Percentiles rank a stretch among this genome's conserved stretches.
Evolutionary conservation across 805 yeast species (phyloP).

Genomic region (Wickerhamiella lipophila): DNA sequence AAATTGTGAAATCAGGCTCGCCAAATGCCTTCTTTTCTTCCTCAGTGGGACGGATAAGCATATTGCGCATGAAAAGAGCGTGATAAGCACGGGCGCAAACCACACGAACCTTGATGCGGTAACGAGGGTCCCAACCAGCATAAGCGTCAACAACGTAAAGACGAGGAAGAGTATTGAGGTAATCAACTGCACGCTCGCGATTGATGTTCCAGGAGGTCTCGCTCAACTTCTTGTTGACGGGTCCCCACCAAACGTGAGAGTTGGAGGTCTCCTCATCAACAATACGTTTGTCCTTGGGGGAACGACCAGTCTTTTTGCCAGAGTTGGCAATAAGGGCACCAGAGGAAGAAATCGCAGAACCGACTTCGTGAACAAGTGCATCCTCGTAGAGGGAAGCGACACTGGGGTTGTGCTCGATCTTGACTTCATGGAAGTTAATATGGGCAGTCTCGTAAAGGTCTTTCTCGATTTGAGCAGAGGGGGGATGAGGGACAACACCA

Average conservation of each 20-base stretch:
- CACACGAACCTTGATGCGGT: slow-evolving; percentile 88
- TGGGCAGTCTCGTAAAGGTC: slow-evolving; percentile 32
- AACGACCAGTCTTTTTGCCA: slow-evolving; percentile 93
- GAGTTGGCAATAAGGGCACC: slow-evolving; percentile 95
- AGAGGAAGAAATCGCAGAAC: slow-evolving; percentile 80
- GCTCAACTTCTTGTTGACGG: slow-evolving; percentile 88
- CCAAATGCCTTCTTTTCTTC: slow-evolving; percentile 85
- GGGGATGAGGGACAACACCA: slow-evolving; percentile 32
- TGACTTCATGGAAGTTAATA: slow-evolving; percentile 32
- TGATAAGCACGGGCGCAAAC: slow-evolving; percentile 98
- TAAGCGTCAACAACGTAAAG: slow-evolving; percentile 90
- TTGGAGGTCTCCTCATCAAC: slow-evolving; percentile 84
- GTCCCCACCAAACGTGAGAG: slow-evolving; percentile 97
- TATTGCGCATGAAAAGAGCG: slow-evolving; percentile 94
- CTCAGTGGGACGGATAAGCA: slow-evolving; percentile 88
- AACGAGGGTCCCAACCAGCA: slow-evolving; percentile 99
- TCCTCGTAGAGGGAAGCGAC: slow-evolving; percentile 91
- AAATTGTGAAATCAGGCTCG: slow-evolving; percentile 95
- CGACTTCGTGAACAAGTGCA: slow-evolving; percentile 68
- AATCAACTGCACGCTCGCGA: slow-evolving; percentile 92
- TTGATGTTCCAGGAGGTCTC: slow-evolving; percentile 92
- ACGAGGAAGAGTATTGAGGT: slow-evolving; percentile 88
- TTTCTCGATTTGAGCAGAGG: slow-evolving; percentile 32
- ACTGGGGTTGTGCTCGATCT: slow-evolving; percentile 68
- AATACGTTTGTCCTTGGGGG: slow-evolving; percentile 95